Percentiles rank a stretch among this genome's conserved stretches.
Evolutionary conservation across 1,139 yeast species (phyloP).

Genomic region (Kodamaea fungicola): DNA sequence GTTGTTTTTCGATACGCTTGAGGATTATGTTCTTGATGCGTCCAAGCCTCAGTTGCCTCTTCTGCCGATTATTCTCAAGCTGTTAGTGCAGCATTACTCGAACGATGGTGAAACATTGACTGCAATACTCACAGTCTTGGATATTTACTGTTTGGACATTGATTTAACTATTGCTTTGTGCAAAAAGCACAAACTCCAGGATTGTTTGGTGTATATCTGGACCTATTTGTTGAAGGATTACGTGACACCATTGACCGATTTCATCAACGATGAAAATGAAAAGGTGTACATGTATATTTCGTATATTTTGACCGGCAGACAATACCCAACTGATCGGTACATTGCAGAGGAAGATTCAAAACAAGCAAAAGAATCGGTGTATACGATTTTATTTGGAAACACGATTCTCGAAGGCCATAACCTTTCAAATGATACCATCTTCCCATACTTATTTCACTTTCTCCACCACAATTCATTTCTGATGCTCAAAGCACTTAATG

Average conservation of each 20-base stretch:
- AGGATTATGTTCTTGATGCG: constrained; percentile 47
- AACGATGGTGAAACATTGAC: constrained; percentile 52
- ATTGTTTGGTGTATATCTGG: constrained; percentile 67
- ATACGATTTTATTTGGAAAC: constrained; percentile 51
- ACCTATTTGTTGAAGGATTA: constrained; percentile 64
- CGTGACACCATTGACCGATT: constrained; percentile 61
- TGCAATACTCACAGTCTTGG: constrained; percentile 62
- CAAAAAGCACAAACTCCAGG: constrained; percentile 48
- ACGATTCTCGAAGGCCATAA: constrained; percentile 24
- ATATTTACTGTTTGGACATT: constrained; percentile 64
- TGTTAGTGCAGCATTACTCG: constrained; percentile 49
- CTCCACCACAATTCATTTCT: constrained; percentile 51
- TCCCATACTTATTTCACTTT: constrained; percentile 56
- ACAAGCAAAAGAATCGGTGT: constrained; percentile 46
- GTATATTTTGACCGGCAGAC: constrained; percentile 69
- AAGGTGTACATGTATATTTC: constrained; percentile 62
- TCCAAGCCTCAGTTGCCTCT: constrained; percentile 26
- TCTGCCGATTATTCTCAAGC: constrained; percentile 61
- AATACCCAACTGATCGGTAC: constrained; percentile 65
- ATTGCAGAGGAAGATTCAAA: constrained; percentile 25
- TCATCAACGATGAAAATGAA: constrained; percentile 34
- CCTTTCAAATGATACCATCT: constrained; percentile 39
- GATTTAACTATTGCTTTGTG: constrained; percentile 68
- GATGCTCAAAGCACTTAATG: constrained; percentile 65
- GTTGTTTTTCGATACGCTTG: constrained; percentile 49